Conservation (phyloP, 2,329 filamentous ascomycete species). For the Stagonosporopsis rhizophila region DNA sequence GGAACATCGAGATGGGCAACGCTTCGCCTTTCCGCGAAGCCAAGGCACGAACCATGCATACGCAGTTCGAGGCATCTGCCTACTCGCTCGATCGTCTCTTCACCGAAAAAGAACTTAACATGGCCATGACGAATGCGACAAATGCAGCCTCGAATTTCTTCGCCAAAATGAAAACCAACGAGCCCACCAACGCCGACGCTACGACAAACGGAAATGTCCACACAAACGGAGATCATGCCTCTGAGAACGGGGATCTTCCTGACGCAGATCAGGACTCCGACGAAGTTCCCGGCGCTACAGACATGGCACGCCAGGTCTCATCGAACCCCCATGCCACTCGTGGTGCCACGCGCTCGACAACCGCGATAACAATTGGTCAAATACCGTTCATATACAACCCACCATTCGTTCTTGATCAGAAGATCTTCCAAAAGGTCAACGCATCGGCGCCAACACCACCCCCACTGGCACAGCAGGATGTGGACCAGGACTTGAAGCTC, state of each 20-base stretch:
- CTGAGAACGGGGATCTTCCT: constrained; percentile 48
- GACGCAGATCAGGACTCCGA: constrained; percentile 48
- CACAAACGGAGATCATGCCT: constrained; percentile 46
- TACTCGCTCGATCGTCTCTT: constrained; percentile 71
- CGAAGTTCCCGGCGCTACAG: constrained; percentile 55
- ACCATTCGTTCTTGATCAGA: constrained; percentile 54
- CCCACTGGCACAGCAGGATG: constrained; percentile 51
- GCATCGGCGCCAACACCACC: constrained; percentile 57
- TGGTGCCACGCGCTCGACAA: constrained; percentile 60
- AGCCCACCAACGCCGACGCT: constrained; percentile 35
- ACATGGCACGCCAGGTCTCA: constrained; percentile 68
- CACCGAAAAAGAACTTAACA: constrained; percentile 70
- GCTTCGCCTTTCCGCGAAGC: constrained; percentile 60
- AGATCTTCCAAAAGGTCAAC: constrained; percentile 56
- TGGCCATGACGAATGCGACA: constrained; percentile 67
- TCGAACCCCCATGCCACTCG: constrained; percentile 63
- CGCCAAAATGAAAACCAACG: constrained; percentile 58
- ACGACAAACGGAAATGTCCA: constrained; percentile 40
- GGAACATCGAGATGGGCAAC: constrained; percentile 57
- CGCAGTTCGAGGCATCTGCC: constrained; percentile 64
- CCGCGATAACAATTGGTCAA: constrained; percentile 52
- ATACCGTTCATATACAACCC: constrained; percentile 53
- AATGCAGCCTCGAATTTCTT: constrained; percentile 65
- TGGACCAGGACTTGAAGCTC: constrained; percentile 58
- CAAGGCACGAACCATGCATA: constrained; percentile 59